Percentiles rank a stretch among this genome's conserved stretches.
These are phyloP conservation scores for Jasminum sambac DNA, from an alignment of 257 asterid species.

Conservation along the genomic window DNA sequence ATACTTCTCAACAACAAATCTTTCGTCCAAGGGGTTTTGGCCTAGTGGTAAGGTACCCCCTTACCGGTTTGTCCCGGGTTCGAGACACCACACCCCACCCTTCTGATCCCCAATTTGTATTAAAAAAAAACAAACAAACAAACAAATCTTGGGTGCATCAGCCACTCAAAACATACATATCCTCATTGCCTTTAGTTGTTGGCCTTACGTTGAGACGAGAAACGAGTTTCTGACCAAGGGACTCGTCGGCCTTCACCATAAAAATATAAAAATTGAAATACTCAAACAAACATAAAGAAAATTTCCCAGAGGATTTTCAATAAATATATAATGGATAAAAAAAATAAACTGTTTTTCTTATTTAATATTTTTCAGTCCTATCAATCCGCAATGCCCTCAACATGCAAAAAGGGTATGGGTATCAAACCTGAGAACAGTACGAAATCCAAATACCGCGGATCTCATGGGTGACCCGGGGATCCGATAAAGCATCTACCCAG, in stretches of 20 bases:
- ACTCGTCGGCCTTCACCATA: slow-evolving; percentile 23
- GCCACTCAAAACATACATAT: not conserved
- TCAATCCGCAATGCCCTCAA: not conserved
- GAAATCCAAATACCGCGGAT: slow-evolving; percentile 68
- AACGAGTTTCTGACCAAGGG: slow-evolving; percentile 28
- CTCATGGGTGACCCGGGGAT: slow-evolving; percentile 67
- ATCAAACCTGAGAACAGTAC: slow-evolving; percentile 60
- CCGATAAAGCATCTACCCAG: slow-evolving; percentile 56
- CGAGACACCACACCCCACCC: no score
- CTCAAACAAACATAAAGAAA: not conserved
- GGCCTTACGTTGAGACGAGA: slow-evolving; percentile 29
- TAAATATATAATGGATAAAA: no score
- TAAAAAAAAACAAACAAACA: no score
- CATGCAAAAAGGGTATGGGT: not conserved
- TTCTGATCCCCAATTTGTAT: no score
- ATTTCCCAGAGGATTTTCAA: no score
- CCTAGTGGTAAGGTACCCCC: no score
- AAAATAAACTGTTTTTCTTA: not conserved
- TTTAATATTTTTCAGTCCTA: not conserved
- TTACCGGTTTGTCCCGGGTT: no score
- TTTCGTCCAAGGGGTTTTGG: no score
- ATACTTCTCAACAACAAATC: not conserved
- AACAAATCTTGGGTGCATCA: not conserved
- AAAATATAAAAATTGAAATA: not conserved
- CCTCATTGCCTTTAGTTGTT: slow-evolving; percentile 8